Conservation (phyloP, 176 grass and related monocot species). For the Avena sativa region DNA sequence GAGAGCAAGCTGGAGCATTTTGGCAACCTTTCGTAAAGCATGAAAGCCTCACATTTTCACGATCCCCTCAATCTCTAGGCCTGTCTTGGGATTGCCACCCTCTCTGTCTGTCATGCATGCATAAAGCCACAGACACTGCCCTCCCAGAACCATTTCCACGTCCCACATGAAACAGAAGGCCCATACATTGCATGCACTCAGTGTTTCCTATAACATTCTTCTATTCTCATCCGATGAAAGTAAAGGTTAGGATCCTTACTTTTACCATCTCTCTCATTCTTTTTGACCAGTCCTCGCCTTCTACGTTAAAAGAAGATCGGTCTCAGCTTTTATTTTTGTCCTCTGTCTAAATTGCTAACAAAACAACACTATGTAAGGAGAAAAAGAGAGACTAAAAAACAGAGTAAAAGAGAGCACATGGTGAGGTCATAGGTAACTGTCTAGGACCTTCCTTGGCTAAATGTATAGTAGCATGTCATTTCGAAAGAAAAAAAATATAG, state of each 20-base stretch:
- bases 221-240: slow-evolving; percentile 36
- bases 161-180: slow-evolving; percentile 63
- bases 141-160: slow-evolving; percentile 23
- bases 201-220: slow-evolving; percentile 35
- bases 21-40: slow-evolving; percentile 43
- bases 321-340: background rate
- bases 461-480: background rate
- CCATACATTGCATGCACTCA: slow-evolving; percentile 34
- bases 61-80: slow-evolving; percentile 45
- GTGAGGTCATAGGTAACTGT: slow-evolving; percentile 32
- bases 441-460: slow-evolving; percentile 30
- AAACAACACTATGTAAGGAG: slow-evolving; percentile 35
- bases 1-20: slow-evolving; percentile 10
- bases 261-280: background rate
- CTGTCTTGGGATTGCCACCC: slow-evolving; percentile 50
- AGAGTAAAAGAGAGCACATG: slow-evolving; percentile 40
- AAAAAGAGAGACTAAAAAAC: slow-evolving; percentile 23
- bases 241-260: slow-evolving; percentile 23
- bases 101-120: slow-evolving; percentile 38
- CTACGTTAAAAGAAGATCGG: slow-evolving; percentile 24
- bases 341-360: slow-evolving; percentile 3
- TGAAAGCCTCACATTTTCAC: slow-evolving; percentile 14
- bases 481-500: too few relatives aligned
- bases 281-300: slow-evolving; percentile 56
- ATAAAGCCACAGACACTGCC: slow-evolving; percentile 45